Evolutionary conservation across 768 basidiomycete genomes (phyloP).

Genomic region (Mycena latifolia): DNA sequence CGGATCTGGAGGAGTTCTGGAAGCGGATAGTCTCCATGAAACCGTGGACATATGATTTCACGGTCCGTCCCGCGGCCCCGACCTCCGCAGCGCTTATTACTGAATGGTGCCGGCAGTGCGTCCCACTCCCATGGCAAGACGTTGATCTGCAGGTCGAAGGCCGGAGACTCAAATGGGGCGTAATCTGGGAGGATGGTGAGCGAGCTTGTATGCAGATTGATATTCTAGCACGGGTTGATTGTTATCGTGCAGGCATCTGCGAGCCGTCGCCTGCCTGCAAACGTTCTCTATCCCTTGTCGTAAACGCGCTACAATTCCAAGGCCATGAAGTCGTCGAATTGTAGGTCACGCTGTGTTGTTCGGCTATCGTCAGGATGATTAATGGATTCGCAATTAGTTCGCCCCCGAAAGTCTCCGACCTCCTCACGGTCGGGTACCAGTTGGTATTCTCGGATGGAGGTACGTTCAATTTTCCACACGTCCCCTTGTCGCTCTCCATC

Average conservation of each 20-base stretch:
- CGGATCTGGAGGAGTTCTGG: conserved; percentile 76
- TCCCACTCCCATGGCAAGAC: conserved; percentile 64
- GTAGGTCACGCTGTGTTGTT: conserved; percentile 50
- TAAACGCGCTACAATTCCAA: conserved; percentile 63
- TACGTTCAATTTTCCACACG: conserved; percentile 38
- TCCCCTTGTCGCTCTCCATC: conserved; percentile 10
- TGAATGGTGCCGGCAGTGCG: conserved; percentile 49
- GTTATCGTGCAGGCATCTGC: conserved; percentile 58
- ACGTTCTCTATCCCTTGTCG: conserved; percentile 65
- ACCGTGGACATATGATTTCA: conserved; percentile 78
- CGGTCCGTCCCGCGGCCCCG: conserved; percentile 46
- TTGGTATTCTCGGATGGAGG: conserved; percentile 71
- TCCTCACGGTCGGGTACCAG: conserved; percentile 66
- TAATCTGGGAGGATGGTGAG: conserved; percentile 74
- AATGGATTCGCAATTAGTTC: conserved; percentile 36
- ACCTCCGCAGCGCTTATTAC: conserved; percentile 43
- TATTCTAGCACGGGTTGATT: background rate
- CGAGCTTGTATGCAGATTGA: conserved; percentile 11
- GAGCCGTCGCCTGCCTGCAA: conserved; percentile 73
- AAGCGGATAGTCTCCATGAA: conserved; percentile 68
- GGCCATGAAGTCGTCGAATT: conserved; percentile 76
- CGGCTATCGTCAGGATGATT: background rate
- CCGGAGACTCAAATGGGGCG: conserved; percentile 71
- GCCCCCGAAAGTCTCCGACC: conserved; percentile 64
- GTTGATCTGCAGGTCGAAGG: conserved; percentile 60